Conservation (phyloP, 2,329 filamentous ascomycete genomes). For the Chaetomium strumarium region DNA sequence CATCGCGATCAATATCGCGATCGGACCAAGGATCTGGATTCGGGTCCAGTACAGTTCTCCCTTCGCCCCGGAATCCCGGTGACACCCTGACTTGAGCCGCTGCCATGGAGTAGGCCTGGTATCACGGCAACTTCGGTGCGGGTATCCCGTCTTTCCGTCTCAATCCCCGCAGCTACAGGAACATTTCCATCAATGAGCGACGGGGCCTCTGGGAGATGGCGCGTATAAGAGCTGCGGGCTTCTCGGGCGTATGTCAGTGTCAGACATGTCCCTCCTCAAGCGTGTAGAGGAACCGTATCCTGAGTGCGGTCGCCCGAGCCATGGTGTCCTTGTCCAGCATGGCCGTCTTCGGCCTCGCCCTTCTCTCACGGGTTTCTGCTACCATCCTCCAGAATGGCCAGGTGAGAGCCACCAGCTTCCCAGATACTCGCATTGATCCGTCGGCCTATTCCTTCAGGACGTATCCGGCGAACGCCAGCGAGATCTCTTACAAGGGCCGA, state of each 20-base stretch:
- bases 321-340: conserved; percentile 18
- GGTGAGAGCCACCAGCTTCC: conserved; percentile 35
- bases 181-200: conserved; percentile 11
- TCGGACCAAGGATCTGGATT: no score
- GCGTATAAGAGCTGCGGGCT: neutral
- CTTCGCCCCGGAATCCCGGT: no score
- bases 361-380: conserved; percentile 22
- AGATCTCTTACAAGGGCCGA: conserved; percentile 56
- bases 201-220: neutral
- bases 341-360: conserved; percentile 19
- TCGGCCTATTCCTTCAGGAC: conserved; percentile 33
- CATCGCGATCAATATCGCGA: no score
- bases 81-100: no score
- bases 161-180: neutral
- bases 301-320: neutral
- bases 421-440: conserved; percentile 35
- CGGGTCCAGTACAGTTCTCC: no score
- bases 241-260: no score
- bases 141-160: conserved; percentile 9
- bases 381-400: conserved; percentile 40
- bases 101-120: neutral
- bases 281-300: neutral
- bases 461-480: conserved; percentile 45
- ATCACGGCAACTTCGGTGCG: neutral
- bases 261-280: no score